Evolutionary conservation across 495 filamentous ascomycete species (phyloP), one percentile per base, ranked within the genome.

Genomic region (Elasticomyces elasticus): DNA sequence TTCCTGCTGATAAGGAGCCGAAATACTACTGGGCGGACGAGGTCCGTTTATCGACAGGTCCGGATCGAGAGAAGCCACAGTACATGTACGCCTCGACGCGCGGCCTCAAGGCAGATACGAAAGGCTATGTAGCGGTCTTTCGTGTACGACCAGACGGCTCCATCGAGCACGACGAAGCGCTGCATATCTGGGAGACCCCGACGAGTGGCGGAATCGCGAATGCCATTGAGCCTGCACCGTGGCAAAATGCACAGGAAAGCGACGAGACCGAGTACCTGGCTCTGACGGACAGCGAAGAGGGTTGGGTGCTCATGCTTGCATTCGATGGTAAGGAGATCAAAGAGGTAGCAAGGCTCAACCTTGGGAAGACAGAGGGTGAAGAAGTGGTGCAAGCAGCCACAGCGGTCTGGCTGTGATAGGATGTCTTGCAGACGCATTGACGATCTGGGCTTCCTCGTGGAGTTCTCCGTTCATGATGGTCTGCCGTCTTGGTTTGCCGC

Each of bases 21-120:
- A 55, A 52, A 27, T 17, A 53, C 9, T 62, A 55, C 30, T 62
- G 60, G 60, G 60, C 60, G 15, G 60, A 62, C 51, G 60, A 62
- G 25, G 60, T 62, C 12, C 46, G 60, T 4, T 20, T 59, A 2
- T 55, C 47, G n/a, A 56, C 50, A 1, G 49, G 54, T 5, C 54
- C 54, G 2, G 54, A 57, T 33, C 15, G 20, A n/a, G 10, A 13
- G 35, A 26, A 49, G 41, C 59, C 59, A 11, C 41, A 17, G 25
- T 62, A 59, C 30, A 33, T 62, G 51, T 62, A 55, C 30, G 59
- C 56, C 15, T 58, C 55, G 0, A 62, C 55, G 5, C 42, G 59
- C 5, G 59, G 59, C 1, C 51, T 61, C n/a, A 19, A 53, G 22
- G 41, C 58, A 15, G 23, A 52, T 9, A 61, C 58, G 26, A 57